These are phyloP conservation scores for Fraxinus latifolia DNA, from an alignment of 305 asterid genomes.

Conservation along the genomic window DNA sequence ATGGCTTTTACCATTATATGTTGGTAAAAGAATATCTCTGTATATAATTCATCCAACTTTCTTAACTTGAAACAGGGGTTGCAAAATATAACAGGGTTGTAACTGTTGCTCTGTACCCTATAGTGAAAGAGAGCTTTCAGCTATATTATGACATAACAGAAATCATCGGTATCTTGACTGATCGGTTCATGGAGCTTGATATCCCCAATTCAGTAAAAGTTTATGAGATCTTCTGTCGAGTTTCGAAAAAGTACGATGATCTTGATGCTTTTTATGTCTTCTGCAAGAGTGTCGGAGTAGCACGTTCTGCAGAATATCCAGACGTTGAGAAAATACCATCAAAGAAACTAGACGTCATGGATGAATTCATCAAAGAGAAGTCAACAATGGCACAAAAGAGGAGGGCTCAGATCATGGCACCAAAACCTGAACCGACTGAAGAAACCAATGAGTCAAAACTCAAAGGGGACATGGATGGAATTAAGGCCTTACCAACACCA, in stretches of 20 bases:
- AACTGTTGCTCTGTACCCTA: constrained; percentile 61
- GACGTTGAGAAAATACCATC: constrained; percentile 72
- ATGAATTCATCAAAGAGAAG: constrained; percentile 64
- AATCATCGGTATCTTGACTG: constrained; percentile 58
- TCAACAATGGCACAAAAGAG: constrained; percentile 35
- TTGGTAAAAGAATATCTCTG: neutral
- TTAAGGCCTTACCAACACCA: constrained; percentile 76
- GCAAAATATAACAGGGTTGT: constrained; percentile 71
- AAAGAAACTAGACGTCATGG: constrained; percentile 80
- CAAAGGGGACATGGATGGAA: constrained; percentile 49
- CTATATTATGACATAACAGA: constrained; percentile 69
- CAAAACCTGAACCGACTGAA: constrained; percentile 24
- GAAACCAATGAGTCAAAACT: constrained; percentile 28
- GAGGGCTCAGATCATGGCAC: constrained; percentile 20
- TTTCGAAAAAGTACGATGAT: constrained; percentile 77
- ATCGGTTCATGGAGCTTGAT: constrained; percentile 73
- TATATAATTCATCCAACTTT: neutral
- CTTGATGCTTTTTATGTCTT: constrained; percentile 66
- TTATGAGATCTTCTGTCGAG: constrained; percentile 60
- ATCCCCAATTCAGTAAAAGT: constrained; percentile 56
- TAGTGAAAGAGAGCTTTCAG: constrained; percentile 75
- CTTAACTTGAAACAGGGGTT: constrained; percentile 42
- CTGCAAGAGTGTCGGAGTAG: constrained; percentile 59
- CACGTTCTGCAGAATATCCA: constrained; percentile 69
- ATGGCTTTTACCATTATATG: neutral